Conservation (phyloP, 208 protist genomes). For the Leishmania arabica region DNA sequence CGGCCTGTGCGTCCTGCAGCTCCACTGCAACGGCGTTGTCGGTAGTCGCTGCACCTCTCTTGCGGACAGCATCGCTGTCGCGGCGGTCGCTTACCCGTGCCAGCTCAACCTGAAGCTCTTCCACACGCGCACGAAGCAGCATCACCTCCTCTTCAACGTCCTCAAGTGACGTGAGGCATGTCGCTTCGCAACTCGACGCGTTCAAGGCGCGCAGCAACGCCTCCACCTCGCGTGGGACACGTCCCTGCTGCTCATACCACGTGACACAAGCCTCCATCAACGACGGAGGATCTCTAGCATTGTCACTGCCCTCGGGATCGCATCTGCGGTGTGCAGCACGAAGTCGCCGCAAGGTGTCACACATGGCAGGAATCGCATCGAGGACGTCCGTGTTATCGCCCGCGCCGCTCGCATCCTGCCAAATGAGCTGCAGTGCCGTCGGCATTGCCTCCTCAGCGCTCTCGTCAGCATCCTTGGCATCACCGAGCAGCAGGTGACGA, state of each 20-base stretch:
- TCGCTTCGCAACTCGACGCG: background rate
- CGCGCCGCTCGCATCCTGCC: background rate
- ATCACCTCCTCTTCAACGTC: slow-evolving; percentile 15
- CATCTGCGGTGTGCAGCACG: background rate
- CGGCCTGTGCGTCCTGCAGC: slow-evolving; percentile 11
- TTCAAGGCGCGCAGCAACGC: slow-evolving; percentile 15
- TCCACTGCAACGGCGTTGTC: background rate
- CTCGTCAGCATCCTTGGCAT: background rate
- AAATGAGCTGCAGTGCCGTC: background rate
- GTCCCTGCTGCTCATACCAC: background rate
- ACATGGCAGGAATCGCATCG: background rate
- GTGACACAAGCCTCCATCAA: slow-evolving; percentile 1
- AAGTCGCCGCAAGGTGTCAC: slow-evolving; percentile 3
- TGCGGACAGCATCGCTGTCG: background rate
- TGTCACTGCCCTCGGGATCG: background rate
- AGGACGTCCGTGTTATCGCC: background rate
- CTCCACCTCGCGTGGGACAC: slow-evolving; percentile 3
- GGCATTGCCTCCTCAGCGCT: background rate
- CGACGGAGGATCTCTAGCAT: background rate
- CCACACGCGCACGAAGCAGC: slow-evolving; percentile 7
- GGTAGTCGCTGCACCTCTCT: background rate
- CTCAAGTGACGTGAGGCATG: slow-evolving; percentile 12
- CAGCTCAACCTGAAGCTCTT: slow-evolving; percentile 8
- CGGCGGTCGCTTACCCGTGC: background rate
- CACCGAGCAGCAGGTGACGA: background rate